Evolutionary conservation across 768 basidiomycete species (phyloP).

Genomic region (Suillus occidentalis): DNA sequence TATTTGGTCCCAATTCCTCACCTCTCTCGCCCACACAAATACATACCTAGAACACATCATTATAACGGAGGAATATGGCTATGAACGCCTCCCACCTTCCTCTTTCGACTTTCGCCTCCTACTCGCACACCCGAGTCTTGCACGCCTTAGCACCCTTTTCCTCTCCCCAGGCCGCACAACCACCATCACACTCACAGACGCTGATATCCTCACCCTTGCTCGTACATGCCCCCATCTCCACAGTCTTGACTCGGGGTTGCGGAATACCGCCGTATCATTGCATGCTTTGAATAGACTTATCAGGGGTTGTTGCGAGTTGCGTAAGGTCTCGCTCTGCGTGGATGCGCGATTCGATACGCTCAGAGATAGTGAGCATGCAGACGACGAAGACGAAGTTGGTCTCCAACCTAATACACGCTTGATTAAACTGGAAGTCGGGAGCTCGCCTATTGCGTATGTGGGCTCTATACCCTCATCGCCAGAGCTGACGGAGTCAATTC

Average conservation of each 20-base stretch:
- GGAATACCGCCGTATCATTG: not conserved
- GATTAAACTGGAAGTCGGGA: not conserved
- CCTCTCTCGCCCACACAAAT: not conserved
- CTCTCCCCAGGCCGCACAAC: not conserved
- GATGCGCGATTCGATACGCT: not conserved
- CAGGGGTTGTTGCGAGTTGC: not conserved
- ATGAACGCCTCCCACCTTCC: not conserved
- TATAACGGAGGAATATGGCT: not conserved
- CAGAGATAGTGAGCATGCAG: not conserved
- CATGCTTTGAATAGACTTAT: not conserved
- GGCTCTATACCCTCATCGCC: not conserved
- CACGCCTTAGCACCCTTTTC: not conserved
- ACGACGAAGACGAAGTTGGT: not conserved
- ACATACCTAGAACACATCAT: not conserved
- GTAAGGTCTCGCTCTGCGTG: not conserved
- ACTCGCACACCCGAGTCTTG: not conserved
- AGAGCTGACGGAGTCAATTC: not conserved
- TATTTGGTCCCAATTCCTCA: not conserved
- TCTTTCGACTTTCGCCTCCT: not conserved
- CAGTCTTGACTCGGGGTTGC: not conserved
- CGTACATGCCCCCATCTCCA: not conserved
- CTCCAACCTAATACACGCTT: not conserved
- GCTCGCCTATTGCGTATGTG: too few relatives aligned
- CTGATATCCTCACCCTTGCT: not conserved
- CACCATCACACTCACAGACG: not conserved